These are phyloP conservation scores for Fraxinus platypoda DNA, from an alignment of 305 asterid genomes.

Conservation along the genomic window DNA sequence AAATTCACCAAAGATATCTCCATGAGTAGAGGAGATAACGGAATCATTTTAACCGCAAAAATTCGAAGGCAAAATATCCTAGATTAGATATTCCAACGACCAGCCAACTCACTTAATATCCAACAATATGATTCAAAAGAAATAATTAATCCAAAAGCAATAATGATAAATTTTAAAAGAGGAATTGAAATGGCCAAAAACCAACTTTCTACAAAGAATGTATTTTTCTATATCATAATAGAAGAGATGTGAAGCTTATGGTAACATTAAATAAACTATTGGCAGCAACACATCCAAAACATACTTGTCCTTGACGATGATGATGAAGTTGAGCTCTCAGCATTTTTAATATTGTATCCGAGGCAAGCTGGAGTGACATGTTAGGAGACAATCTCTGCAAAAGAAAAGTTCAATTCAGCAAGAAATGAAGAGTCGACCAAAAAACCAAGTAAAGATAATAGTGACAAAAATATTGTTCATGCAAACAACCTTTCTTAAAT, in stretches of 20 bases:
- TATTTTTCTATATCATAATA: not conserved
- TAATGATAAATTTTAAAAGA: not conserved
- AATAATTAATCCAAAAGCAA: not conserved
- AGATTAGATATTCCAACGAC: slow-evolving; percentile 21
- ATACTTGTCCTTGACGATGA: slow-evolving; percentile 82
- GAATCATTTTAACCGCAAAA: not conserved
- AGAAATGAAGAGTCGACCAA: slow-evolving; percentile 6
- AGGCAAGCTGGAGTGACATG: slow-evolving; percentile 87
- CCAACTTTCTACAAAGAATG: not conserved
- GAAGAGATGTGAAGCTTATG: not conserved
- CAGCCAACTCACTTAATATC: slow-evolving; percentile 11
- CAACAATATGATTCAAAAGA: slow-evolving; percentile 11
- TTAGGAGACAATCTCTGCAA: slow-evolving; percentile 80
- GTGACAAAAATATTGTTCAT: not conserved
- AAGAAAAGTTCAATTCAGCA: slow-evolving; percentile 19
- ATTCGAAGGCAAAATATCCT: not conserved
- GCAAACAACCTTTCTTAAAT: not conserved
- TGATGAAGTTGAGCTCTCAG: slow-evolving; percentile 91
- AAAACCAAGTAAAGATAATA: not conserved
- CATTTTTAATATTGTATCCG: slow-evolving; percentile 77
- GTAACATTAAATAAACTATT: slow-evolving; percentile 8
- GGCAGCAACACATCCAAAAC: slow-evolving; percentile 20
- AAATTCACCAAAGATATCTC: slow-evolving; percentile 10
- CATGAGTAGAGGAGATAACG: not conserved
- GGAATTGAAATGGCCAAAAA: slow-evolving; percentile 12